Base-by-base conservation (phyloP, 2,329 filamentous ascomycete species). In the Ophiostoma fasciatum region DNA sequence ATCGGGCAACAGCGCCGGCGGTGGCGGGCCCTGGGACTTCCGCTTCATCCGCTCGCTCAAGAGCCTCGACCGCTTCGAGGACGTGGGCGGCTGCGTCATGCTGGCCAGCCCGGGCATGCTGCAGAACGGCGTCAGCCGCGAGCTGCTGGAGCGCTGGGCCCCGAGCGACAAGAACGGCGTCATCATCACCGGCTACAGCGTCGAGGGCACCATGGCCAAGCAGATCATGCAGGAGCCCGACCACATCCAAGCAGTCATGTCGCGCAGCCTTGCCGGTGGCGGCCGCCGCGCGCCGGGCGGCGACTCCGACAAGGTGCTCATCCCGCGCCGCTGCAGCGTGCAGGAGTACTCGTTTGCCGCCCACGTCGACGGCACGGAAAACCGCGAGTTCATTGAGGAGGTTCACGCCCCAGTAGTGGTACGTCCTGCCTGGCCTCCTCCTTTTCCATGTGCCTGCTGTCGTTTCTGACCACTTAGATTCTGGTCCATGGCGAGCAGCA, bases 131-230 rank as follows among this genome's bases (percentile, higher is more conserved):
- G 88, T 94, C 14, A 94, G 85, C 49, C 71, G 90, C 53, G 84
- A 94, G 53, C 64, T 98, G 9, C 69, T 98, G 5, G 90, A 98
- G 61, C 66, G 88, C 48, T 98, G 90, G 90, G 88, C 88, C 2
- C 90, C 90, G 1, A 93, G 83, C 57, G 81, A 90, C 44, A 87
- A 90, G 56, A 98, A 98, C 51, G 90, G 88, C n/a, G 84, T 98
- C 29, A 82, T 98, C 48, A 94, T 98, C 56, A 98, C 90, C 0
- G 90, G 90, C 53, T 98, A 98, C 61, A 94, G 85, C 42, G 88
- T 98, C 7, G 90, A 98, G 58, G 90, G 90, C 6, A 98, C 90
- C 1, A 96, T 98, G 88, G 90, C 85, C 4, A 88, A 94, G 57
- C 77, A 90, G 49, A 82, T 98, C 43, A 79, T 96, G 60, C 83